These are phyloP conservation scores for Penicillium malachiteum DNA, from an alignment of 495 filamentous ascomycete species.

Conservation along the genomic window DNA sequence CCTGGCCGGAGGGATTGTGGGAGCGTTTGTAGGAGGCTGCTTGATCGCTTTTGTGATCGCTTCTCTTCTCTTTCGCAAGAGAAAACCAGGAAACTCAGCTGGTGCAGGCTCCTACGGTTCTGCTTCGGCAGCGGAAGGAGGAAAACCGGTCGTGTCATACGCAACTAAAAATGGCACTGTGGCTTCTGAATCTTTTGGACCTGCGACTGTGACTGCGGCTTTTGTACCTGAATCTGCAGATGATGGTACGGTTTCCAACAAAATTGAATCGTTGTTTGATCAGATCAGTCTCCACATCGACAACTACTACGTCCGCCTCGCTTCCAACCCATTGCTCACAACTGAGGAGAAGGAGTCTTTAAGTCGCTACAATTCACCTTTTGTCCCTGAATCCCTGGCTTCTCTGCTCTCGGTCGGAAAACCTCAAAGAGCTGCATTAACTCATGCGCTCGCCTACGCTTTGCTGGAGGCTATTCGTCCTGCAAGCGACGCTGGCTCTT, in stretches of 20 bases:
- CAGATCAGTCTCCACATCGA: conserved; percentile 29
- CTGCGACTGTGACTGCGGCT: background rate
- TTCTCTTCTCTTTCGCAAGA: conserved; percentile 17
- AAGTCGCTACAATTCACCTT: conserved; percentile 16
- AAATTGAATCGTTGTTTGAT: conserved; percentile 27
- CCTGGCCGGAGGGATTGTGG: conserved; percentile 34
- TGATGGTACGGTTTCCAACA: conserved; percentile 16
- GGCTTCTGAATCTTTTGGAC: too few relatives aligned
- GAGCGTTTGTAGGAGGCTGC: conserved; percentile 25
- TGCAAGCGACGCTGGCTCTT: background rate
- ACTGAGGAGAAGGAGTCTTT: conserved; percentile 4
- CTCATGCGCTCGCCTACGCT: conserved; percentile 16
- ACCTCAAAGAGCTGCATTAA: conserved; percentile 18
- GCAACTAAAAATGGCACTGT: too few relatives aligned
- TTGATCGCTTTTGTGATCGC: conserved; percentile 28
- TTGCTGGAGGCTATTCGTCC: conserved; percentile 20
- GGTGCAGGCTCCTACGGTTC: background rate
- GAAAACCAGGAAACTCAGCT: background rate
- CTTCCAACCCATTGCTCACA: background rate
- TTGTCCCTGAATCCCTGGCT: conserved; percentile 10
- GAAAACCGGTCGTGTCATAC: too few relatives aligned
- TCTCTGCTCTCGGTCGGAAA: conserved; percentile 13
- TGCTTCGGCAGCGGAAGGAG: too few relatives aligned
- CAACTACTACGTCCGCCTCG: conserved; percentile 24
- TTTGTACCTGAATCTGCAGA: conserved; percentile 25